Percentiles rank a stretch among this genome's conserved stretches.
Conservation (phyloP, 1,284 basidiomycete species). For the Papiliotrema terrestris region DNA sequence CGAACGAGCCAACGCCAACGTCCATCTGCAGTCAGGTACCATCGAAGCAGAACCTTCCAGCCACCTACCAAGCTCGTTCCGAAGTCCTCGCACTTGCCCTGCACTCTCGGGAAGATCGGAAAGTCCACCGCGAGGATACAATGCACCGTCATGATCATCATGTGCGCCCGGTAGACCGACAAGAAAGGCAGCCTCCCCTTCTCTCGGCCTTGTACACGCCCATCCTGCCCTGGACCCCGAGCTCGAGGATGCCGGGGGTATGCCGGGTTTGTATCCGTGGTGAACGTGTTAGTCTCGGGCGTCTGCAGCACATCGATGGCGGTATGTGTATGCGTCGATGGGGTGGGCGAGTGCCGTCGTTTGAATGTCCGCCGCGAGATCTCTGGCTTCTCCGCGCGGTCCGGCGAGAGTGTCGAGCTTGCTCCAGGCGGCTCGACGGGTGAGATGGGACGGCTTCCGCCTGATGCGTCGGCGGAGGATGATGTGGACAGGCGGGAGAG, state of each 20-base stretch:
- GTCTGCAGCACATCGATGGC: slow-evolving; percentile 25
- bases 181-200: slow-evolving; percentile 55
- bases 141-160: slow-evolving; percentile 89
- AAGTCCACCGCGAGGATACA: slow-evolving; percentile 97
- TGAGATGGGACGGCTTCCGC: not conserved
- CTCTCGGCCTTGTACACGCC: not conserved
- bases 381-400: not conserved
- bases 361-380: slow-evolving; percentile 4
- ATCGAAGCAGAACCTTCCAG: not conserved
- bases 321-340: slow-evolving; percentile 24
- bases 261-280: not conserved
- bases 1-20: slow-evolving; percentile 80
- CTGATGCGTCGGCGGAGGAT: not conserved
- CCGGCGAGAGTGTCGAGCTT: not conserved
- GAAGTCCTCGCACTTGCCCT: slow-evolving; percentile 92
- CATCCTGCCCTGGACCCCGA: not conserved
- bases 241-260: not conserved
- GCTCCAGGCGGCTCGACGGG: not conserved
- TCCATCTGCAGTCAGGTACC: slow-evolving; percentile 72
- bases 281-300: slow-evolving; percentile 13
- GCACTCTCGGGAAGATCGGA: slow-evolving; percentile 75
- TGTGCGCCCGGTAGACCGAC: slow-evolving; percentile 86
- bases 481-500: slow-evolving; percentile 15
- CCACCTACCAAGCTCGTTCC: slow-evolving; percentile 79
- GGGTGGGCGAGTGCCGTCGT: slow-evolving; percentile 22